Percentiles rank a stretch among this genome's conserved stretches.
Conservation (phyloP, 176 grass and related monocot species). For the Avena eriantha region DNA sequence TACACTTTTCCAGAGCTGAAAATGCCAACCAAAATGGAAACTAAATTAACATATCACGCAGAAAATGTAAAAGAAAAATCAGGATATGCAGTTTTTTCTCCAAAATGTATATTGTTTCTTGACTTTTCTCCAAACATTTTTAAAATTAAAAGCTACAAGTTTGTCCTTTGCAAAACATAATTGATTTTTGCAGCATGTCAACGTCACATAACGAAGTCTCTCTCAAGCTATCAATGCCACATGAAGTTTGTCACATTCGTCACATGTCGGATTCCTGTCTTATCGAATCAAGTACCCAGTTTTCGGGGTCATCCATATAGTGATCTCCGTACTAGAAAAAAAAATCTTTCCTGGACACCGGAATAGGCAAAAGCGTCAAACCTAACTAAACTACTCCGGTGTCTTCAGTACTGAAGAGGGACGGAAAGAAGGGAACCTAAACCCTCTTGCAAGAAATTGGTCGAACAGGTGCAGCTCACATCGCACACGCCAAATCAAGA, state of each 20-base stretch:
- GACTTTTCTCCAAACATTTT: not conserved
- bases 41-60: not conserved
- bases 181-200: constrained; percentile 6
- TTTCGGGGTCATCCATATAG: not conserved
- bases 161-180: not conserved
- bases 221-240: not conserved
- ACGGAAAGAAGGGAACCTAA: too few species aligned
- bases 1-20: not conserved
- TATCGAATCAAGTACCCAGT: not conserved
- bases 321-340: too few species aligned
- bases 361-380: not conserved
- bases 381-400: not conserved
- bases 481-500: not conserved
- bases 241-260: constrained; percentile 1
- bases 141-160: not conserved
- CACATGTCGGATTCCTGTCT: not conserved
- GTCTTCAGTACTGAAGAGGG: too few species aligned
- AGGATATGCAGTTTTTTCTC: not conserved
- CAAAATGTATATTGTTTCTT: not conserved
- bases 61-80: not conserved
- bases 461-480: constrained; percentile 37
- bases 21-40: constrained; percentile 5
- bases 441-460: not conserved
- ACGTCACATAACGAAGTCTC: not conserved
- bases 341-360: not conserved